These are phyloP conservation scores for Pilatotrama ljubarskyi DNA, from an alignment of 768 basidiomycete species.

Conservation along the genomic window DNA sequence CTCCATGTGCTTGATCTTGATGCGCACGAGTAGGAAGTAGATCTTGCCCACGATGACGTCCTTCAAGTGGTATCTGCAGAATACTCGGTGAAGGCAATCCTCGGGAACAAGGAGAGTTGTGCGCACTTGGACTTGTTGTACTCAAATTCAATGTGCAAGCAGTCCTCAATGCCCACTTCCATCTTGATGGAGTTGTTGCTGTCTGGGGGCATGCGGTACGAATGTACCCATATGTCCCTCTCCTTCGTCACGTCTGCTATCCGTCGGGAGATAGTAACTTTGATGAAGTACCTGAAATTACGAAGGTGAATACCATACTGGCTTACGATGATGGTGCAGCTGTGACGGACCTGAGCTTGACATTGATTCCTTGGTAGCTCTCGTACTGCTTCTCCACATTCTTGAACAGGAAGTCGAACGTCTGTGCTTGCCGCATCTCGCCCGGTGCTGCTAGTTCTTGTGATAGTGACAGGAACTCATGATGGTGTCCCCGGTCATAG, in stretches of 20 bases:
- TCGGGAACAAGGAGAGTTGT: background rate
- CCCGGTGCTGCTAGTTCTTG: conserved; percentile 96
- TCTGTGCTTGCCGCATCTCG: conserved; percentile 95
- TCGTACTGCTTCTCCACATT: conserved; percentile 99
- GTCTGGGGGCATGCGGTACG: conserved; percentile 97
- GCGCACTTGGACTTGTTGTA: conserved; percentile 99
- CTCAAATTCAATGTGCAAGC: conserved; percentile 98
- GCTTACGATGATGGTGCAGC: background rate
- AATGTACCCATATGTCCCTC: conserved; percentile 96
- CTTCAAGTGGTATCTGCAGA: conserved; percentile 89
- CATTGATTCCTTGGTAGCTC: conserved; percentile 97
- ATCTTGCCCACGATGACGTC: conserved; percentile 99
- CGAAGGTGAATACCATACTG: background rate
- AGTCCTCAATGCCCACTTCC: conserved; percentile 99
- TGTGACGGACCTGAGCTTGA: conserved; percentile 82
- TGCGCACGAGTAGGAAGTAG: conserved; percentile 96
- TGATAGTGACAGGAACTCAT: conserved; percentile 94
- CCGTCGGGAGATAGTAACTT: conserved; percentile 85
- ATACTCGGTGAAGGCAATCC: background rate
- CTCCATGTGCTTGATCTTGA: conserved; percentile 99
- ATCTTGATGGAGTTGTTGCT: conserved; percentile 98
- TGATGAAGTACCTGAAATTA: conserved; percentile 77
- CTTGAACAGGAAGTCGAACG: conserved; percentile 96
- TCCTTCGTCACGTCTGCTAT: conserved; percentile 95
- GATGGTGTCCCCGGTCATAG: conserved; percentile 97